Base-by-base conservation (phyloP, 2,329 filamentous ascomycete species). In the Cercospora sojina region DNA sequence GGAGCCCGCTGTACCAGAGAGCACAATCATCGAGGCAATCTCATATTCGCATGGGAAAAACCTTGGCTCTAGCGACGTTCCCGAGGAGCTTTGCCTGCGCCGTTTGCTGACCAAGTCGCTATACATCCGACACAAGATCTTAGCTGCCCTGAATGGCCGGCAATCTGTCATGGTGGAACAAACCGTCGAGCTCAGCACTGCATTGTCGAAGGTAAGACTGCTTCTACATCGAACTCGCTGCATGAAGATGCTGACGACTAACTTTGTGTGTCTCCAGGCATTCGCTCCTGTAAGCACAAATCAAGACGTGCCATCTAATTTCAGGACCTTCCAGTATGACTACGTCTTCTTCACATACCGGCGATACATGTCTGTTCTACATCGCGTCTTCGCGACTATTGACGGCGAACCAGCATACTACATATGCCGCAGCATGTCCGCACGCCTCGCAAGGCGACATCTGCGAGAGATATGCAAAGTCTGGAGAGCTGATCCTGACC, bases 301-400 rank as follows among this genome's bases (percentile, higher is more conserved):
- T 8, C 53, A 63, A 31, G 59, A 63, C 27, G 29, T 65, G 1
- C 55, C 65, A 13, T 3, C 47, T 1, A 29, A 23, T 31, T 49
- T 38, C 23, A 35, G 56, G 18, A 68, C 59, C n/a, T 69, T 69
- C 35, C 62, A 59, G 18, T 67, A 65, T 32, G 56, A 65, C 29
- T 67, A 65, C 51, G 32, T 69, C 8, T 65, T 58, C 49, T 69
- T 65, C 57, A 41, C 61, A 5, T 67, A 69, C n/a, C 56, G 47
- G 1, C 43, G 49, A 6, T 64, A 60, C 63, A 41, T 67, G 29
- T 58, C 65, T 25, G 63, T 65, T 5, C 59, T 69, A 0, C 64
- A 69, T 32, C 67, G 67, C 10, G 35, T 64, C 16, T 69, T 69
- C 41, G 59, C 63, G 12, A 59, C 27, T n/a, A 35, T 64, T 32